Conservation (phyloP, 768 basidiomycete species). For the Coprinellus micaceus region DNA sequence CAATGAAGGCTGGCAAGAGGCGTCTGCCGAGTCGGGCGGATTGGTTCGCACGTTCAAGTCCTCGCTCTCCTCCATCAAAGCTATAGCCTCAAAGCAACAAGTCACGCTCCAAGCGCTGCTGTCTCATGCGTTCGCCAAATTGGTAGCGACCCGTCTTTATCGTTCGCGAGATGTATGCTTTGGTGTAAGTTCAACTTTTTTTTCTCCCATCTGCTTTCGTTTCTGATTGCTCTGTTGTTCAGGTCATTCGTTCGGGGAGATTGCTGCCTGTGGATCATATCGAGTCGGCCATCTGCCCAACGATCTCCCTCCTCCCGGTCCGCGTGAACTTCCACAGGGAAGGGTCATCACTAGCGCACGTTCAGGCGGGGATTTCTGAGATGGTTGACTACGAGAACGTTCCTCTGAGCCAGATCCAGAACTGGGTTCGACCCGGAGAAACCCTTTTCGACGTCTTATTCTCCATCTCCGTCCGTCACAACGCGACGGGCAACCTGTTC, state of each 20-base stretch:
- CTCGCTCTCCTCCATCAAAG: slow-evolving; percentile 22
- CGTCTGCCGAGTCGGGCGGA: slow-evolving; percentile 6
- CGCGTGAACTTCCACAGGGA: slow-evolving; percentile 22
- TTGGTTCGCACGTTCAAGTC: slow-evolving; percentile 17
- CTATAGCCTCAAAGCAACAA: slow-evolving; percentile 21
- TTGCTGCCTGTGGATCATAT: slow-evolving; percentile 28
- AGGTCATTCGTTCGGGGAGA: slow-evolving; percentile 35
- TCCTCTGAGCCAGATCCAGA: slow-evolving; percentile 28
- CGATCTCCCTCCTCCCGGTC: slow-evolving; percentile 29
- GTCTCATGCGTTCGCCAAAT: slow-evolving; percentile 25
- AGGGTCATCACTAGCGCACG: slow-evolving; percentile 16
- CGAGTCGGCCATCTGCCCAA: slow-evolving; percentile 26
- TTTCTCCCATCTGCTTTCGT: background rate
- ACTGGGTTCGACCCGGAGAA: slow-evolving; percentile 30
- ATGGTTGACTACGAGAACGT: slow-evolving; percentile 30
- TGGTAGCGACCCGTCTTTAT: slow-evolving; percentile 25
- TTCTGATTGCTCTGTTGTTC: background rate
- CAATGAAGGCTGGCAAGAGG: background rate
- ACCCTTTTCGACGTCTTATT: slow-evolving; percentile 29
- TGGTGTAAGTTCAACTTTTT: slow-evolving; percentile 22
- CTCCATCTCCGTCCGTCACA: slow-evolving; percentile 26
- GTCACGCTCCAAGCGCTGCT: slow-evolving; percentile 32
- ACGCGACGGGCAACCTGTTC: slow-evolving; percentile 20
- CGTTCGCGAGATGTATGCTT: slow-evolving; percentile 26
- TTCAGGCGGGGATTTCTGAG: slow-evolving; percentile 25